Conservation (phyloP, 257 asterid species). For the Osmanthus fragrans region DNA sequence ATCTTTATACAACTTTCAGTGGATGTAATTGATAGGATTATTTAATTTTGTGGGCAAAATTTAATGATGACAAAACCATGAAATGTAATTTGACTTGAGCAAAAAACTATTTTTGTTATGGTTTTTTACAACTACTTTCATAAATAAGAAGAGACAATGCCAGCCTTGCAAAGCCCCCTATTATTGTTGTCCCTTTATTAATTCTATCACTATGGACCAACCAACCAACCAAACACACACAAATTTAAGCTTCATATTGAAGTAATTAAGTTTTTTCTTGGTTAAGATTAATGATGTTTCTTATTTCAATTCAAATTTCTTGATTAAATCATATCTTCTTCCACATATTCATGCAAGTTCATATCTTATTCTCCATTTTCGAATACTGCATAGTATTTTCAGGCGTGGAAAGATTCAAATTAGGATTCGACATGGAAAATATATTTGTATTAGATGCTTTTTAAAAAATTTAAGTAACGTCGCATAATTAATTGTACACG, state of each 20-base stretch:
- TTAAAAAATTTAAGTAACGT: too few species aligned
- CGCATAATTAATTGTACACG: too few species aligned
- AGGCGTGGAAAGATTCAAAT: too few species aligned
- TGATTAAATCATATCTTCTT: neutral
- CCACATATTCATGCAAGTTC: too few species aligned
- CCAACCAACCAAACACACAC: neutral
- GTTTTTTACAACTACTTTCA: neutral
- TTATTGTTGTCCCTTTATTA: neutral
- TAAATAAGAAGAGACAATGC: neutral
- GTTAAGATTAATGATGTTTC: too few species aligned
- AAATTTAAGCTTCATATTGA: neutral
- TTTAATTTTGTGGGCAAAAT: conserved; percentile 12
- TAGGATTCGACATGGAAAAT: too few species aligned
- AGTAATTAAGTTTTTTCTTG: too few species aligned
- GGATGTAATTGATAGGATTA: neutral
- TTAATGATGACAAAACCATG: conserved; percentile 10
- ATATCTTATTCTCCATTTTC: too few species aligned
- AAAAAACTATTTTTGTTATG: neutral
- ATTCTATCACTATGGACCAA: neutral
- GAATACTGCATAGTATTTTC: too few species aligned
- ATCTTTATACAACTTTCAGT: neutral
- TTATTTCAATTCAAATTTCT: neutral
- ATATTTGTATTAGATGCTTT: too few species aligned
- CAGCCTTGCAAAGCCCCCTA: neutral
- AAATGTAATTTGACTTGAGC: neutral